Percentiles rank a stretch among this genome's conserved stretches.
Conservation (phyloP, 2,329 filamentous ascomycete species). For the Piedraia hortae region DNA sequence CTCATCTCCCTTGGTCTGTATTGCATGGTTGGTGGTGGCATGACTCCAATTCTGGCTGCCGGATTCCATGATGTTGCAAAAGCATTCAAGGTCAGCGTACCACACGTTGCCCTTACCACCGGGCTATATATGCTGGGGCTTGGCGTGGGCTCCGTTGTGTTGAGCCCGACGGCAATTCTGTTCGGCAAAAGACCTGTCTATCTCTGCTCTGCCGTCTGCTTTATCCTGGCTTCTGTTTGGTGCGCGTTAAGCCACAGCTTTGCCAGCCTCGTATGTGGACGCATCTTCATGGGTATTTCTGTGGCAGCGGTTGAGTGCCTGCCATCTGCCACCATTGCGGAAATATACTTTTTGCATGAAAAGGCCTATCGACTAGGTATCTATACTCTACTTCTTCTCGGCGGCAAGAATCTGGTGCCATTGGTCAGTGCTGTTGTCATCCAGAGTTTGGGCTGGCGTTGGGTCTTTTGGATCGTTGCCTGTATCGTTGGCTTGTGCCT, state of each 20-base stretch:
- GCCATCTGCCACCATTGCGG: conserved; percentile 76
- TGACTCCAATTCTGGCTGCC: conserved; percentile 70
- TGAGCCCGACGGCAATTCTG: conserved; percentile 72
- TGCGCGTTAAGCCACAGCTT: conserved; percentile 65
- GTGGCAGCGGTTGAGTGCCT: conserved; percentile 80
- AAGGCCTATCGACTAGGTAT: conserved; percentile 79
- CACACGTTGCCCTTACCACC: conserved; percentile 60
- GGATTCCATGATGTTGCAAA: conserved; percentile 60
- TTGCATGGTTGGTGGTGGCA: conserved; percentile 78
- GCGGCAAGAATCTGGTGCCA: conserved; percentile 63
- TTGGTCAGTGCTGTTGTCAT: conserved; percentile 70
- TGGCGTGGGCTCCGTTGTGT: conserved; percentile 56
- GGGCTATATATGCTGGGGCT: conserved; percentile 87
- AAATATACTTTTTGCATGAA: conserved; percentile 91
- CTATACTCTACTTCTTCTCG: conserved; percentile 66
- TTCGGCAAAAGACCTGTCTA: conserved; percentile 83
- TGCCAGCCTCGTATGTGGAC: conserved; percentile 47
- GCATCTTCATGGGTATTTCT: conserved; percentile 67
- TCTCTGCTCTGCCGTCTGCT: conserved; percentile 47
- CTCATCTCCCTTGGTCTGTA: conserved; percentile 68
- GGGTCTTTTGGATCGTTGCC: conserved; percentile 37
- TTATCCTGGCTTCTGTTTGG: conserved; percentile 54
- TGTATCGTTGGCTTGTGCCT: conserved; percentile 49
- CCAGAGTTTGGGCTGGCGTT: conserved; percentile 45
- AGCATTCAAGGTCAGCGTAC: conserved; percentile 36